These are phyloP conservation scores for Clonostachys sp. DNA, from an alignment of 2,329 filamentous ascomycete genomes.

Conservation along the genomic window DNA sequence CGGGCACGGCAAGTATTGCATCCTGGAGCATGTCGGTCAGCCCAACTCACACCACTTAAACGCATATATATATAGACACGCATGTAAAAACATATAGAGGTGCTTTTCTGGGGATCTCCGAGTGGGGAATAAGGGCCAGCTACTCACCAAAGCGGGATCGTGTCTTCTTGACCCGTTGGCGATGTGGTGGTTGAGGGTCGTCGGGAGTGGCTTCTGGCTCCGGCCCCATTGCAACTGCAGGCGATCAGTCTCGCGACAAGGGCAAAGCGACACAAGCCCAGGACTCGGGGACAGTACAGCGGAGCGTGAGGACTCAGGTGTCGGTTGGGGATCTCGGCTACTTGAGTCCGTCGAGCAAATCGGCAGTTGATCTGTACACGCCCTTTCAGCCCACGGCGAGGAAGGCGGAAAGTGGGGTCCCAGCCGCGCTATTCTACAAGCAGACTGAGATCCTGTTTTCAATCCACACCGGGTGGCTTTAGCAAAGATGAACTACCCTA, in stretches of 20 bases:
- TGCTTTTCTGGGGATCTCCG: no score
- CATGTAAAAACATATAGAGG: background rate
- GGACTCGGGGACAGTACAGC: no score
- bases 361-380: no score
- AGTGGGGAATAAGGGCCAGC: background rate
- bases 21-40: background rate
- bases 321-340: slow-evolving; percentile 1
- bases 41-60: background rate
- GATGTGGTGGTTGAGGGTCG: background rate
- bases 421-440: no score
- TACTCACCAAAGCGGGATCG: slow-evolving; percentile 2
- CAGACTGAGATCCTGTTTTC: no score
- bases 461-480: no score
- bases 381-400: no score
- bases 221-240: background rate
- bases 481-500: no score
- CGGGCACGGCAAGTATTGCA: background rate
- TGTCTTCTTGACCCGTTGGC: background rate
- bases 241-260: background rate
- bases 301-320: background rate
- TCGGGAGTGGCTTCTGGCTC: background rate
- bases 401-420: no score
- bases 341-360: background rate
- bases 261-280: background rate
- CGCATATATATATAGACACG: background rate